Evolutionary conservation across 78 protist species (phyloP), one percentile per base, ranked within the genome.

Genomic region (Tieghemostelium lacteum): DNA sequence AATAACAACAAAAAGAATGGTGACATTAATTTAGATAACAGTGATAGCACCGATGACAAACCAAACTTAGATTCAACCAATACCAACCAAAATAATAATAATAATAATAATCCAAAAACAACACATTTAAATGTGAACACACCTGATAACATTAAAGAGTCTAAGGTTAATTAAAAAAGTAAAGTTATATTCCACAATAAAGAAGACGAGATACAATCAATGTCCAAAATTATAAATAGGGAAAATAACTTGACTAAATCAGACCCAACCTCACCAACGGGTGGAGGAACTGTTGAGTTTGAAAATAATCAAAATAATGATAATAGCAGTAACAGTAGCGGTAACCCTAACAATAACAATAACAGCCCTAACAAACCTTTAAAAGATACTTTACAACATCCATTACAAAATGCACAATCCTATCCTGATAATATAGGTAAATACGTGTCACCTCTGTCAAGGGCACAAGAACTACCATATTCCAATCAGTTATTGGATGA

Each of bases 391-490:
- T n/a, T n/a, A n/a, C n/a, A n/a, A n/a, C n/a, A n/a, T n/a, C n/a
- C n/a, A 71, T 63, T 73, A 20, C 33, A 73, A 37, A 73, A 33
- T 2, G 75, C 29, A 33, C 26, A 8, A 17, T 71, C 77, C 29
- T 45, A 33, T 33, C 77, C 77, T 10, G 52, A 45, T 10, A 14
- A 14, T 6, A 10, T 6, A 14, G 52, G n/a, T n/a, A 69, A 50
- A 24, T 69, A 45, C 45, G 24, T 50, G n/a, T 69, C 75, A 45
- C 88, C 88, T n/a, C 45, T 78, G 2, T 28, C 57, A 20, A 71
- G 57, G 52, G 91, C 67, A 83, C 91, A 83, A 33, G 91, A 83
- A 26, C 34, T 78, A 58, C 86, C 73, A 45, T 60, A 22, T n/a
- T 72, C 66, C 29, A 74, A 69, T 24, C 39, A 42, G 24, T 42